Base-by-base conservation (phyloP, 2,329 filamentous ascomycete species). In the Ceratocystiopsis brevicomis region DNA sequence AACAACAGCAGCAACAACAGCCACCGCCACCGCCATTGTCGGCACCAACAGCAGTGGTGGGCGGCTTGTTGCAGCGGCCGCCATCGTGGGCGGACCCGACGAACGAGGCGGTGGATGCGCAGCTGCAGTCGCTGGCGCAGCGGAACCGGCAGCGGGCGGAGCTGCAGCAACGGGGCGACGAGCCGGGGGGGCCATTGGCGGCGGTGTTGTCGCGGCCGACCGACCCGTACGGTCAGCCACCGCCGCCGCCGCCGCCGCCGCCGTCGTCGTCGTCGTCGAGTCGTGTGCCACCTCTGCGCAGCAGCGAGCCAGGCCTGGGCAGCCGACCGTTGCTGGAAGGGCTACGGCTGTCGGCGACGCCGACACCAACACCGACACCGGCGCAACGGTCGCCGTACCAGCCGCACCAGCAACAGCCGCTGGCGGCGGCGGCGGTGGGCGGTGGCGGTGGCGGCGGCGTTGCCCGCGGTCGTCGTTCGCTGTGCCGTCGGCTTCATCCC, bases 41-140 rank as follows among this genome's bases (percentile, higher is more conserved):
- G 50, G 56, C 32, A 33, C 42, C 40, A 48, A 18, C 43, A 8
- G 19, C 38, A 8, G 54, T 30, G 25, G 25, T 9, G 2, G 25
- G 25, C 25, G 10, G 10, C 25, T 9, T 30, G 6, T 6, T 9
- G 5, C 25, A 30, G 25, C 25, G 25, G 6, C 25, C 25, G 25
- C 25, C 25, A 9, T 30, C n/a, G 35, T 47, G 46, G 48, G 46
- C 42, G 13, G 43, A 44, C 18, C 8, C 44, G 6, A 33, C 34
- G 3, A 45, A 30, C 41, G 50, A 50, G 10, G 45, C 43, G 3
- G 48, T 50, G 12, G 50, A 51, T 32, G 45, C 54, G 38, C 54
- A 60, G 48, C 50, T 55, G 43, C 54, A 64, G 43, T 44, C 55
- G 49, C 54, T 62, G 46, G 49, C 53, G n/a, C 57, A 56, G 34